Base-by-base conservation (phyloP, 225 moss, liverwort and hornwort species). In the Ulota crispa region DNA sequence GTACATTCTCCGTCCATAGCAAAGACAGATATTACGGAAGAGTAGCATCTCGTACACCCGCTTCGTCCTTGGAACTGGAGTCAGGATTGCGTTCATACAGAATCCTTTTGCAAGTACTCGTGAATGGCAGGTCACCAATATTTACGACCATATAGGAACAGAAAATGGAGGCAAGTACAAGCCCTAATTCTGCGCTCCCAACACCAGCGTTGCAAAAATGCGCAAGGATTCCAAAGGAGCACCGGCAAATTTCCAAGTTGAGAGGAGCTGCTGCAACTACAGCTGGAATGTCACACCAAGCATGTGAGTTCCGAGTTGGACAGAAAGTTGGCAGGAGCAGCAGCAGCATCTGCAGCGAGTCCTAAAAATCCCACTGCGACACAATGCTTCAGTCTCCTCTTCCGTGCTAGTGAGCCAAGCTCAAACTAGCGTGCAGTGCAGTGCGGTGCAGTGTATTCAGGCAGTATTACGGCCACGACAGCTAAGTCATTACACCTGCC, bases 401-500 rank as follows among this genome's bases (percentile, higher is more conserved):
- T 18, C 68, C 39, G 42, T 61, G 32, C 64, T 61, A 16, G n/a
- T 31, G 6, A 64, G 64, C 70, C 64, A 62, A 42, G 70, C 43
- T 70, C 18, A 11, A 23, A 34, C 77, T 70, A 64, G n/a, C 36
- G 36, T 77, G 23, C 57, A 32, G 85, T 78, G 70, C 73, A 60
- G 14, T 2, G 43, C 12, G 8, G 10, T 42, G 54, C 75, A 63
- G 75, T 14, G 84, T 3, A 34, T 59, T 8, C 76, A 77, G 72
- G 66, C 60, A 39, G 37, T 72, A 70, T 82, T 45, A 78, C 79
- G 75, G 69, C 78, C 75, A 81, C 30, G 68, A 47, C 68, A 57
- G 26, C 31, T 20, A 39, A 55, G 77, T 69, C 65, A 81, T 85
- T 88, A 94, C 78, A 97, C 27, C 43, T 93, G 92, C 98, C 98